Conservation (phyloP, 331 rosid species). For the Quercus lobata region DNA sequence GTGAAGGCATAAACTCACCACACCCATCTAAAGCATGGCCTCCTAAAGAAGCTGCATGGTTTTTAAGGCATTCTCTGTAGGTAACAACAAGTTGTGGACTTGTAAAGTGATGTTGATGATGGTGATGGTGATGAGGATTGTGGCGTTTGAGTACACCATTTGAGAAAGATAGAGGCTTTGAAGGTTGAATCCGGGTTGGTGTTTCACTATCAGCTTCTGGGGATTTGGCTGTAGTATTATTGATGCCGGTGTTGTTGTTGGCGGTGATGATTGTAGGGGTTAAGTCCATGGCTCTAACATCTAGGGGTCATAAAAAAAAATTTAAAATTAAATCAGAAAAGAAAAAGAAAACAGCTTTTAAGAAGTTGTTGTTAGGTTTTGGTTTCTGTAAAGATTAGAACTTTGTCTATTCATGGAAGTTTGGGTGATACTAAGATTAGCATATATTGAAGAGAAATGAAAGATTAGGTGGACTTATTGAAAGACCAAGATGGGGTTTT, state of each 20-base stretch:
- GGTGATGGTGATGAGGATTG: conserved; percentile 31
- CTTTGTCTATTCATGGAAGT: conserved; percentile 4
- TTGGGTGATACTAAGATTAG: too few species aligned
- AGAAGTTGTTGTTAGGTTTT: conserved; percentile 36
- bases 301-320: conserved; percentile 25
- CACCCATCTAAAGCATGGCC: conserved; percentile 91
- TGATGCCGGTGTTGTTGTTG: conserved; percentile 21
- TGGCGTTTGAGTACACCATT: conserved; percentile 90
- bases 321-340: not conserved
- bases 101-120: conserved; percentile 9
- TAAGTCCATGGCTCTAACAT: conserved; percentile 71
- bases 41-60: conserved; percentile 85
- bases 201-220: conserved; percentile 67
- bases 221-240: conserved; percentile 40
- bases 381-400: conserved; percentile 28
- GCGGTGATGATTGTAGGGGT: conserved; percentile 37
- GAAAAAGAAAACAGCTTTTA: conserved; percentile 16
- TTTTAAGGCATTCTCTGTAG: conserved; percentile 83
- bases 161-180: conserved; percentile 53
- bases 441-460: not conserved
- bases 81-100: conserved; percentile 10
- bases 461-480: not conserved
- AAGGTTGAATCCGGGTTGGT: conserved; percentile 65
- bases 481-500: not conserved
- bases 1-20: conserved; percentile 94